phyloP scores from a whole-genome alignment of 2,329 filamentous ascomycete species.

The Hymenoscyphus repandus region DNA sequence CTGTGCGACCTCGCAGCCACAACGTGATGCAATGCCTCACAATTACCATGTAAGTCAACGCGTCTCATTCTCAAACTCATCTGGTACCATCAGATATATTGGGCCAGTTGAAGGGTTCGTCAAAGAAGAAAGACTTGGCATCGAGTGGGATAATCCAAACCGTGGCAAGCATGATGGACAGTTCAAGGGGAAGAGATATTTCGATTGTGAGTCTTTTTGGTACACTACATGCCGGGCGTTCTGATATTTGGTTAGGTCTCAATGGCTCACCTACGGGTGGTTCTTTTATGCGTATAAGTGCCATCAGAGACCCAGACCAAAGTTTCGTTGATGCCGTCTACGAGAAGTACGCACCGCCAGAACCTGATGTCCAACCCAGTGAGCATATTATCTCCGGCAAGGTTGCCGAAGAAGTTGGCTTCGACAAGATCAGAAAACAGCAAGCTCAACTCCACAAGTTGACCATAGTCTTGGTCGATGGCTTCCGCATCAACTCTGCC shows the following conservation, averaged over 20 bases:
- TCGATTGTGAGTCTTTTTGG: conserved; percentile 59
- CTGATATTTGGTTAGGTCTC: conserved; percentile 39
- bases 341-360: conserved; percentile 70
- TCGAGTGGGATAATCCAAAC: conserved; percentile 89
- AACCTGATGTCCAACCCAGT: conserved; percentile 46
- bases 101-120: conserved; percentile 68
- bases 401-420: conserved; percentile 87
- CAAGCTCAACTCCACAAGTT: conserved; percentile 75
- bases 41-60: conserved; percentile 60
- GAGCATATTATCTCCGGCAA: conserved; percentile 61
- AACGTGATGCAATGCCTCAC: conserved; percentile 16
- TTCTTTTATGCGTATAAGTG: conserved; percentile 79
- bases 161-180: conserved; percentile 89
- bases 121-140: conserved; percentile 73
- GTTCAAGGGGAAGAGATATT: conserved; percentile 74
- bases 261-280: conserved; percentile 64
- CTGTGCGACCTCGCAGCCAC: not conserved
- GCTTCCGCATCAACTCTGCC: conserved; percentile 52
- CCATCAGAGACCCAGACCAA: conserved; percentile 60
- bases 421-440: conserved; percentile 82
- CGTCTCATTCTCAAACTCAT: conserved; percentile 68
- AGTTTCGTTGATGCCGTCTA: conserved; percentile 76
- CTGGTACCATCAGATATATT: conserved; percentile 81
- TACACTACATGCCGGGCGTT: not conserved
- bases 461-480: conserved; percentile 76